Conservation (phyloP, 805 yeast species). For the Yamadazyma insecticola region DNA sequence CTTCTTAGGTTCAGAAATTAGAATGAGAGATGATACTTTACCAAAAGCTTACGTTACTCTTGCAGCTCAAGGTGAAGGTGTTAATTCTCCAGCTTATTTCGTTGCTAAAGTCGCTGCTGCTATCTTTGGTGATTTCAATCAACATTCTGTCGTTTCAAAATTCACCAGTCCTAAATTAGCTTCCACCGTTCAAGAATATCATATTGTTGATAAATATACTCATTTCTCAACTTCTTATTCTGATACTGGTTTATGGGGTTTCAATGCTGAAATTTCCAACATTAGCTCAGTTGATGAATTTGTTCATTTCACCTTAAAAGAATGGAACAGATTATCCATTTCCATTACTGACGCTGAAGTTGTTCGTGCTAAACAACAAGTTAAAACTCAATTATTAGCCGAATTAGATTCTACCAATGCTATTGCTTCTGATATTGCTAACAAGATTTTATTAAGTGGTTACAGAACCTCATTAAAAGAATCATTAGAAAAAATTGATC, state of each 20-base stretch:
- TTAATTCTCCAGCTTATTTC: conserved; percentile 58
- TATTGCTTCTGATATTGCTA: conserved; percentile 55
- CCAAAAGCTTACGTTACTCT: conserved; percentile 76
- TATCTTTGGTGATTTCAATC: conserved; percentile 49
- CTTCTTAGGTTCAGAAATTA: conserved; percentile 82
- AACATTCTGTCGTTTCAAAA: conserved; percentile 47
- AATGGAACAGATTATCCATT: conserved; percentile 81
- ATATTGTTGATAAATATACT: conserved; percentile 63
- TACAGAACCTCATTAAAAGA: conserved; percentile 58
- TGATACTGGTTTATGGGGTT: conserved; percentile 84
- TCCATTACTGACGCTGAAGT: conserved; percentile 75
- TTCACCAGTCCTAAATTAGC: conserved; percentile 64
- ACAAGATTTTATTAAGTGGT: conserved; percentile 56
- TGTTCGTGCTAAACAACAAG: conserved; percentile 67
- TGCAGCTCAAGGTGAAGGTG: conserved; percentile 70
- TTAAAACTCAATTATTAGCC: conserved; percentile 59
- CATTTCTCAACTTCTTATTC: conserved; percentile 73
- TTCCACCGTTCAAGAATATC: conserved; percentile 64
- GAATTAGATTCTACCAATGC: conserved; percentile 45
- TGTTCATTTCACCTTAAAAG: conserved; percentile 74
- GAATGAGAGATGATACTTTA: conserved; percentile 83
- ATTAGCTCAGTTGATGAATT: conserved; percentile 64
- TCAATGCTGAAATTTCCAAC: conserved; percentile 61
- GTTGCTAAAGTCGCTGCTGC: conserved; percentile 72
- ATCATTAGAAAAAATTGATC: conserved; percentile 58